Conservation (phyloP, 1,139 yeast species). For the Suhomyces chickasaworum region DNA sequence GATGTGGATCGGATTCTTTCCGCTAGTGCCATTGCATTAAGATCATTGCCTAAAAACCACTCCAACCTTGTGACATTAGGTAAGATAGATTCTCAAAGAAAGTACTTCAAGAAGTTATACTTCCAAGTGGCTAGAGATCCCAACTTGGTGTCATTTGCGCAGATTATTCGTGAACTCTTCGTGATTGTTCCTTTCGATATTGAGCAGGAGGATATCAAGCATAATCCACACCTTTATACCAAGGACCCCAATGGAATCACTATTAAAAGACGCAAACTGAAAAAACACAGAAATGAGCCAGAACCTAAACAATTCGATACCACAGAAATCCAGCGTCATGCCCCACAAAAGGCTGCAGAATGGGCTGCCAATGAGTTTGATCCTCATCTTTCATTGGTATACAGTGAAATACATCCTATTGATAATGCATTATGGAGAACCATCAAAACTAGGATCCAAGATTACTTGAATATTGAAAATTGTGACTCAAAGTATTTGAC, state of each 20-base stretch:
- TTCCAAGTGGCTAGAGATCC: constrained; percentile 58
- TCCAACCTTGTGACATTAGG: constrained; percentile 42
- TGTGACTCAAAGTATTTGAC: constrained; percentile 41
- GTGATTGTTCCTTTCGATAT: constrained; percentile 48
- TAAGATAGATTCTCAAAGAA: constrained; percentile 39
- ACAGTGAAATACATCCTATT: constrained; percentile 66
- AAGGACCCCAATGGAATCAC: constrained; percentile 37
- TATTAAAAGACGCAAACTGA: constrained; percentile 28
- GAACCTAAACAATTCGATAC: constrained; percentile 29
- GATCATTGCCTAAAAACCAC: constrained; percentile 44
- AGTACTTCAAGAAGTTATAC: constrained; percentile 51
- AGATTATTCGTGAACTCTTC: constrained; percentile 69
- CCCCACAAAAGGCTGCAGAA: constrained; percentile 43
- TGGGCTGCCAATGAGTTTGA: constrained; percentile 65
- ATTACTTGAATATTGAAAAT: constrained; percentile 58
- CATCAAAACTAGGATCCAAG: constrained; percentile 68
- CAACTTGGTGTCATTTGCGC: constrained; percentile 64
- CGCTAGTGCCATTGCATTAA: constrained; percentile 66
- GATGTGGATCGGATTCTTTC: constrained; percentile 65
- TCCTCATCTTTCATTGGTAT: constrained; percentile 76
- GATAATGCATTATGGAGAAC: constrained; percentile 71
- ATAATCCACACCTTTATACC: constrained; percentile 45
- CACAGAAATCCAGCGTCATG: constrained; percentile 25
- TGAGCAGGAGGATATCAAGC: constrained; percentile 37
- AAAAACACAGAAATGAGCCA: constrained; percentile 19